Percentiles rank a stretch among this genome's conserved stretches.
Evolutionary conservation across 495 filamentous ascomycete species (phyloP).

Genomic region (Annulohypoxylon stygium): DNA sequence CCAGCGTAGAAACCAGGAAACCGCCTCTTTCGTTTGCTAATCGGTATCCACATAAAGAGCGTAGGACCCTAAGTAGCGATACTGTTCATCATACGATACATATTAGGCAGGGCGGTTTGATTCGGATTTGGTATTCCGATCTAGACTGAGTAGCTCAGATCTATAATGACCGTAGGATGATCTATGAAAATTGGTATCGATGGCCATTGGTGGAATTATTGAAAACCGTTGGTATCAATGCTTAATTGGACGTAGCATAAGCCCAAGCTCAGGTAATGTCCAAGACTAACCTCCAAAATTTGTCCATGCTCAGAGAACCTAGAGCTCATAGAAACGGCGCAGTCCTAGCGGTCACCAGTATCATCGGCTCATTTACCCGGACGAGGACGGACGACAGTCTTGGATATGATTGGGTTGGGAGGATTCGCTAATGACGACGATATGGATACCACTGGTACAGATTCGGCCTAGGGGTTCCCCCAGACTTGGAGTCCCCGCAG

Average conservation of each 20-base stretch:
- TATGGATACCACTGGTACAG: background rate
- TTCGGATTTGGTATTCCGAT: background rate
- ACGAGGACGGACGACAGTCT: background rate
- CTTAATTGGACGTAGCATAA: background rate
- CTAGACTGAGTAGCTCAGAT: background rate
- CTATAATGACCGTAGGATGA: background rate
- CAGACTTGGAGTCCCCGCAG: constrained; percentile 42
- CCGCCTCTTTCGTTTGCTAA: background rate
- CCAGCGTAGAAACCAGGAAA: background rate
- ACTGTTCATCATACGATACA: background rate
- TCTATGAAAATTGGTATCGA: background rate
- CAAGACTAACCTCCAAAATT: background rate
- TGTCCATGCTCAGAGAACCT: constrained; percentile 1
- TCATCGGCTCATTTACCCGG: constrained; percentile 26
- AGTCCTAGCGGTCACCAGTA: background rate
- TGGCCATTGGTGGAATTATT: constrained; percentile 41
- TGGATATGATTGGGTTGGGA: constrained; percentile 5
- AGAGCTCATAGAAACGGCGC: background rate
- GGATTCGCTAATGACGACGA: constrained; percentile 10
- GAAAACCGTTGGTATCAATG: constrained; percentile 5
- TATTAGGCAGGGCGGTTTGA: background rate
- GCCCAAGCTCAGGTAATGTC: background rate
- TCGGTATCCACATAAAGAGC: background rate
- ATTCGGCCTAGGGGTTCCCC: constrained; percentile 19
- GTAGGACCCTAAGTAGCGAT: background rate